A percentile compares a stretch with the other conserved stretches of the same genome.
These are phyloP conservation scores for Verticillium tricorpus DNA, from an alignment of 2,329 filamentous ascomycete genomes.

Conservation along the genomic window DNA sequence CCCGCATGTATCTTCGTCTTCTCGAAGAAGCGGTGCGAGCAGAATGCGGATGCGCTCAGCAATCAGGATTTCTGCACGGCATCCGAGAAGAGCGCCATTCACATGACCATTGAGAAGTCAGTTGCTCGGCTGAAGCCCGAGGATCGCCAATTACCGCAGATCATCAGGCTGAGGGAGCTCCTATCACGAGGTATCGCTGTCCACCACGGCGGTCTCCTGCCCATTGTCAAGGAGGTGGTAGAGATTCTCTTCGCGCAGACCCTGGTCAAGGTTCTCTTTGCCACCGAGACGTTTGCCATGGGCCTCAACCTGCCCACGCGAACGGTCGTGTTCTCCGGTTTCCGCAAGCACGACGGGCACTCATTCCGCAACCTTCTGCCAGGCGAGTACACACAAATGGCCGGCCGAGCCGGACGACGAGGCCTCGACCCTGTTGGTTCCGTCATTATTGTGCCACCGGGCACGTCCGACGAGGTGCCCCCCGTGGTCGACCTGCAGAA, in stretches of 20 bases:
- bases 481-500: constrained; percentile 76
- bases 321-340: constrained; percentile 96
- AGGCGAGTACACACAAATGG: constrained; percentile 98
- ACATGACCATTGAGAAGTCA: constrained; percentile 96
- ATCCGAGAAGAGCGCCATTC: constrained; percentile 90
- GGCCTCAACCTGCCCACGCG: constrained; percentile 91
- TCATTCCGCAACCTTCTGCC: constrained; percentile 86
- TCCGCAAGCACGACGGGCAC: constrained; percentile 92
- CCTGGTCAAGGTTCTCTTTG: constrained; percentile 93
- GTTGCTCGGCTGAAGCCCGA: constrained; percentile 87
- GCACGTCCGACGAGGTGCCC: constrained; percentile 77
- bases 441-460: constrained; percentile 87
- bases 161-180: constrained; percentile 79
- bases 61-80: constrained; percentile 95
- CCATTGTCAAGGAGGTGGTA: constrained; percentile 96
- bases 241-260: constrained; percentile 95
- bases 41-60: constrained; percentile 91
- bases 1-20: constrained; percentile 98
- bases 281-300: constrained; percentile 98
- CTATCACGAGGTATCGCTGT: constrained; percentile 88
- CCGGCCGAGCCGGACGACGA: constrained; percentile 86
- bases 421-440: constrained; percentile 90
- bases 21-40: constrained; percentile 95
- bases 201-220: constrained; percentile 88
- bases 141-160: constrained; percentile 86